phyloP scores from a whole-genome alignment of 2,329 filamentous ascomycete species.

The Cryoendolithus antarcticus region DNA sequence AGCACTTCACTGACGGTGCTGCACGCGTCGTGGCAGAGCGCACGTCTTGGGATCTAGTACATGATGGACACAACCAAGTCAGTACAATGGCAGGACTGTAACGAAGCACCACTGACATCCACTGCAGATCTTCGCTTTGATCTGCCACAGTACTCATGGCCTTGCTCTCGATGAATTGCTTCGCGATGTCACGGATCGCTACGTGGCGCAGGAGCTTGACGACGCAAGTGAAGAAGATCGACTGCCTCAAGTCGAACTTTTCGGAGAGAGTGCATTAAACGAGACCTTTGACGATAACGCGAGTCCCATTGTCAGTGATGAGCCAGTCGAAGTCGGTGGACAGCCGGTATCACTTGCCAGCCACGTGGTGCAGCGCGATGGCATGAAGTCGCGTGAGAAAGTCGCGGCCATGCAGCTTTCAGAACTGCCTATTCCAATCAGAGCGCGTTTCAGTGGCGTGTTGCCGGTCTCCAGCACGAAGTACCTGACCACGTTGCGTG shows the following conservation, averaged over 20 bases:
- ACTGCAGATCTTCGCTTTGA: constrained; percentile 2
- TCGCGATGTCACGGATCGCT: too few relatives aligned
- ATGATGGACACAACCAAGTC: neutral
- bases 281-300: constrained; percentile 8
- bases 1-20: constrained; percentile 6
- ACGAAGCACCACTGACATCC: too few relatives aligned
- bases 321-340: neutral
- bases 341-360: neutral
- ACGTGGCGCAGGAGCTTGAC: neutral
- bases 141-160: neutral
- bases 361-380: constrained; percentile 8
- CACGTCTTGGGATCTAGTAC: too few relatives aligned
- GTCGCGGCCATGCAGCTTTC: constrained; percentile 8
- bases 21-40: constrained; percentile 8
- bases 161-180: too few relatives aligned
- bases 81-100: too few relatives aligned
- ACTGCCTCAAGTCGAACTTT: constrained; percentile 6
- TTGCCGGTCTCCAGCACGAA: neutral
- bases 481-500: constrained; percentile 5
- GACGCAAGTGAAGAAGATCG: neutral
- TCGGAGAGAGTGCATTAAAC: constrained; percentile 12
- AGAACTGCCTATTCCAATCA: constrained; percentile 6
- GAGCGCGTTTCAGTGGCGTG: neutral
- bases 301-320: neutral
- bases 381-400: constrained; percentile 3